Evolutionary conservation across 2,329 filamentous ascomycete species (phyloP), one percentile per base, ranked within the genome.

Genomic region (Sporothrix luriei): DNA sequence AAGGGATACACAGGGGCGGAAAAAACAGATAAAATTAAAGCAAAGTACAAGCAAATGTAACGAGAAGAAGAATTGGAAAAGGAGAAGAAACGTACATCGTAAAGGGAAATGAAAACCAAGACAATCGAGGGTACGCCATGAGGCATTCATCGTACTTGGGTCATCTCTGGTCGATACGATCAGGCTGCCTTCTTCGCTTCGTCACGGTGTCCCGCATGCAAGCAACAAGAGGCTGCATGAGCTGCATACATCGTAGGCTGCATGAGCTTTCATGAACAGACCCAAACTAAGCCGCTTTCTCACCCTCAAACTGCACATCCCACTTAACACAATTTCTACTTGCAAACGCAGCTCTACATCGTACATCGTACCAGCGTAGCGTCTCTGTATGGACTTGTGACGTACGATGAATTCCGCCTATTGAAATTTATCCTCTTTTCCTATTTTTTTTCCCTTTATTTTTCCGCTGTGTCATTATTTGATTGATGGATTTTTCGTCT

Each of bases 231-330:
- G n/a, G n/a, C 49, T 52, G 6, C n/a, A 52, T 21, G 13, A 29
- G 11, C 11, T 54, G 24, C 51, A 54, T 13, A n/a, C n/a, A n/a
- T n/a, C n/a, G n/a, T n/a, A n/a, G n/a, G n/a, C n/a, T n/a, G 24
- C 51, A 54, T 13, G n/a, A 52, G 21, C 24, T 54, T 16, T n/a
- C 19, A 49, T 9, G 7, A 49, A 49, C 1, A n/a, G 19, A 29
- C 43, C 14, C 1, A 43, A 46, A 61, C 33, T 24, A 46, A 26
- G 4, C 13, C 10, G 11, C 21, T 3, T 5, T 62, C 43, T 46
- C 13, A 24, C 55, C 55, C n/a, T 61, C 38, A 43, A 43, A 61
- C 55, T 61, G 33, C 38, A 61, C 55, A 61, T 61, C 55, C 33
- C 55, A 61, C 55, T 43, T 7, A 40, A 43, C 33, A 61, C 55